These are phyloP conservation scores for Colletotrichum ledebouriae DNA, from an alignment of 2,329 filamentous ascomycete species.

Conservation along the genomic window DNA sequence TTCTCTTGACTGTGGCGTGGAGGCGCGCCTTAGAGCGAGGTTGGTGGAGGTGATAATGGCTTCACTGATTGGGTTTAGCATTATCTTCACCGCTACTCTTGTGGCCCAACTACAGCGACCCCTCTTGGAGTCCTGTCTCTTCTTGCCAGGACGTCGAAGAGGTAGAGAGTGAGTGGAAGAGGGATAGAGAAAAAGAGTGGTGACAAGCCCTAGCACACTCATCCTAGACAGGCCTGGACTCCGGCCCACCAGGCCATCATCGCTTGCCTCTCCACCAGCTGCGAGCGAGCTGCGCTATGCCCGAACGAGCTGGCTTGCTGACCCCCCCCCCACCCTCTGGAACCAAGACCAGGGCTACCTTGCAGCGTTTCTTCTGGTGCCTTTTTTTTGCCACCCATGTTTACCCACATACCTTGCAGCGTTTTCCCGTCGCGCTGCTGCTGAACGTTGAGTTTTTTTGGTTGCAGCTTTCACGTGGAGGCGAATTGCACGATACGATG, in stretches of 20 bases:
- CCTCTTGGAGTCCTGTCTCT: constrained; percentile 32
- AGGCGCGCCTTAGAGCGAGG: constrained; percentile 37
- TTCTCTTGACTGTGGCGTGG: constrained; percentile 35
- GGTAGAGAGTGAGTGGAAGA: not conserved
- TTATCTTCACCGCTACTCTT: constrained; percentile 44
- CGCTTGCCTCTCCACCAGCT: constrained; percentile 37
- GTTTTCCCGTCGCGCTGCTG: constrained; percentile 26
- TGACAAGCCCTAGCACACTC: constrained; percentile 5
- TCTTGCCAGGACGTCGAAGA: constrained; percentile 18
- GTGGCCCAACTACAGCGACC: constrained; percentile 43
- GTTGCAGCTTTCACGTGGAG: constrained; percentile 41
- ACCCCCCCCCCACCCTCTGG: constrained; percentile 25
- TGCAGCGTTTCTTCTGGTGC: constrained; percentile 27
- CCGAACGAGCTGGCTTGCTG: constrained; percentile 40
- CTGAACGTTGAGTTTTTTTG: constrained; percentile 39
- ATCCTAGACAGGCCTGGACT: constrained; percentile 32
- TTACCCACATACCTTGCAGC: constrained; percentile 40
- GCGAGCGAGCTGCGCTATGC: too few relatives aligned
- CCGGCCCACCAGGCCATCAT: constrained; percentile 29
- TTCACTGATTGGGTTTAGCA: constrained; percentile 43
- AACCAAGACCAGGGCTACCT: constrained; percentile 40
- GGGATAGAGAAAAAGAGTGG: not conserved
- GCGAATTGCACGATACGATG: constrained; percentile 39
- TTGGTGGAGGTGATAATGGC: constrained; percentile 38
- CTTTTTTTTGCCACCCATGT: too few relatives aligned